Evolutionary conservation across 2,329 filamentous ascomycete species (phyloP).

Genomic region (Verticillium zaregamsianum): DNA sequence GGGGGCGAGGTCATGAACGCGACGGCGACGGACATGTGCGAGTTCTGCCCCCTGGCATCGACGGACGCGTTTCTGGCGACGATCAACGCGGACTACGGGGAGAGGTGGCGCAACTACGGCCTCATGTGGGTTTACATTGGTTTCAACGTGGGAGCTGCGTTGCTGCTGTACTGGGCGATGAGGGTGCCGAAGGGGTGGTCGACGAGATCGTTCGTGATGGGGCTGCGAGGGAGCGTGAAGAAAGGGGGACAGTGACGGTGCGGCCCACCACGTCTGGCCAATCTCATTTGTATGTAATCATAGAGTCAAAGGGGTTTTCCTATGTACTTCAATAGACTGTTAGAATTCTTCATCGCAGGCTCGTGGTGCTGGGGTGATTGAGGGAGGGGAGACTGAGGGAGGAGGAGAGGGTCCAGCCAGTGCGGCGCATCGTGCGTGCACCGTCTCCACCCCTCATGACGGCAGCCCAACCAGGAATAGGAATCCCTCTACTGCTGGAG

Average conservation of each 20-base stretch:
- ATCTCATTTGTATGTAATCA: background rate
- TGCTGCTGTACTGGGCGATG: slow-evolving; percentile 43
- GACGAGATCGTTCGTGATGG: background rate
- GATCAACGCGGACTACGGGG: slow-evolving; percentile 38
- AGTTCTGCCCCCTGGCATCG: slow-evolving; percentile 33
- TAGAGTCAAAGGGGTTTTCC: too few relatives aligned
- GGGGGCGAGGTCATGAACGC: slow-evolving; percentile 46
- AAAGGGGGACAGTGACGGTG: background rate
- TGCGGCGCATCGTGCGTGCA: background rate
- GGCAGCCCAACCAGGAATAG: background rate
- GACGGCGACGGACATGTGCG: slow-evolving; percentile 35
- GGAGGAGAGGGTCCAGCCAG: background rate
- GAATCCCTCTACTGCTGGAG: background rate
- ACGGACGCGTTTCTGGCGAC: slow-evolving; percentile 33
- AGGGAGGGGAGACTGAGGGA: background rate
- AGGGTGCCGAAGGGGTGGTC: slow-evolving; percentile 21
- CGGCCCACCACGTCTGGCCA: background rate
- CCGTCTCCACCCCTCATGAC: background rate
- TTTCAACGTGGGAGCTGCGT: slow-evolving; percentile 45
- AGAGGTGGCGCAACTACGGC: slow-evolving; percentile 53
- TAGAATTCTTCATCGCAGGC: background rate
- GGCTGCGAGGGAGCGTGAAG: background rate
- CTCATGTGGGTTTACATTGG: slow-evolving; percentile 47
- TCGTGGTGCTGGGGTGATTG: background rate
- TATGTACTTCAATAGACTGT: background rate